Conservation (phyloP, 257 asterid species). For the Orobanche coerulescens region DNA sequence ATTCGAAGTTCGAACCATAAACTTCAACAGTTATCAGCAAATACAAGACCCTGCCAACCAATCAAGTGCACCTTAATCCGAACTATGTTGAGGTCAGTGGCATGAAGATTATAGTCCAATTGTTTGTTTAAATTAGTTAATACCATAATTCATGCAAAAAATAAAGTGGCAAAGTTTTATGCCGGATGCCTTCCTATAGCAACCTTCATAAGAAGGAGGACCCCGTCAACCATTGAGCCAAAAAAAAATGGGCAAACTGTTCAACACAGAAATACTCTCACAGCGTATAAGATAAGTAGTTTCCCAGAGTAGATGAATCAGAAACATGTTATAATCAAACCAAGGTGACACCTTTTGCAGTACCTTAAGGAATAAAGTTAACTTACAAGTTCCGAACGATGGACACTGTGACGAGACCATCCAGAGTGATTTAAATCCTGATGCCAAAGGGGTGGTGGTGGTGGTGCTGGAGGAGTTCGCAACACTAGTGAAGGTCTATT, state of each 20-base stretch:
- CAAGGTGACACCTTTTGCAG: neutral
- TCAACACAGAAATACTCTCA: neutral
- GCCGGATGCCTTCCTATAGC: no score
- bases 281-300: neutral
- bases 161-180: no score
- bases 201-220: no score
- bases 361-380: neutral
- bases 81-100: no score
- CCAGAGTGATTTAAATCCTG: conserved; percentile 69
- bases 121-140: no score
- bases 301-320: neutral
- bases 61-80: no score
- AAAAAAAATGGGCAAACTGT: neutral
- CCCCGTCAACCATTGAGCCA: no score
- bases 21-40: neutral
- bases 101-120: no score
- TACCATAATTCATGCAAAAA: no score
- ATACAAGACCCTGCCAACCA: neutral
- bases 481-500: conserved; percentile 58
- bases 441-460: conserved; percentile 91
- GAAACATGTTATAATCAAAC: neutral
- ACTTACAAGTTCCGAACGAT: conserved; percentile 83
- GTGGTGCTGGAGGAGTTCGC: conserved; percentile 84
- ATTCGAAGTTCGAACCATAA: neutral
- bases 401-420: conserved; percentile 76